A percentile compares a stretch with the other conserved stretches of the same genome.
Conservation (phyloP, 306 rosid genomes). For the Castanea sativa region DNA sequence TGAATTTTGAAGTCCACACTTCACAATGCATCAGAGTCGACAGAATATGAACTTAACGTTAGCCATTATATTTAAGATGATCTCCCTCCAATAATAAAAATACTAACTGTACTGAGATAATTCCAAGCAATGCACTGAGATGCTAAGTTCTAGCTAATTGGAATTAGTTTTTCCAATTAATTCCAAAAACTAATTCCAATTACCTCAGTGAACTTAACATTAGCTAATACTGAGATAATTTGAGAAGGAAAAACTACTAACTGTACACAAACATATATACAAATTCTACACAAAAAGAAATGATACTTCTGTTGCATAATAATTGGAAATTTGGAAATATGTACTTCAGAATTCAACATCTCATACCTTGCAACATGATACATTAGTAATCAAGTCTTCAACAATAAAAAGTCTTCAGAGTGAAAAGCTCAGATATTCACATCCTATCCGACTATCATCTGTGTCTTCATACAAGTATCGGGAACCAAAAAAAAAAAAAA, state of each 20-base stretch:
- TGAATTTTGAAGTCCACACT: not conserved
- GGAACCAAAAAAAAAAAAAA: slow-evolving; percentile 29
- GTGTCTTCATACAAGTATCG: slow-evolving; percentile 17
- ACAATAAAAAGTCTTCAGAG: slow-evolving; percentile 32
- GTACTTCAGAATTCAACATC: slow-evolving; percentile 29
- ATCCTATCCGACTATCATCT: slow-evolving; percentile 26
- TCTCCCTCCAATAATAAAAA: not conserved
- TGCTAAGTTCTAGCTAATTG: not conserved
- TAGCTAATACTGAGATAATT: not conserved
- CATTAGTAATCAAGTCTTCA: slow-evolving; percentile 30
- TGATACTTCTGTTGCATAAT: slow-evolving; percentile 21
- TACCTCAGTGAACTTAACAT: no score
- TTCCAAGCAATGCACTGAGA: not conserved
- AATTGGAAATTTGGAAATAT: slow-evolving; percentile 24
- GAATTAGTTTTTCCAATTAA: no score
- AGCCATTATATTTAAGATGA: not conserved
- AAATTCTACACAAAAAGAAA: slow-evolving; percentile 17
- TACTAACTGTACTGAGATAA: not conserved
- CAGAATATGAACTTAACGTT: not conserved
- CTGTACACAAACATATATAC: slow-evolving; percentile 27
- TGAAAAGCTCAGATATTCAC: slow-evolving; percentile 44
- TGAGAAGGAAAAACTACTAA: slow-evolving; percentile 18
- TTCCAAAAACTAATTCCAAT: no score
- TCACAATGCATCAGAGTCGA: not conserved
- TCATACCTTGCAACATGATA: slow-evolving; percentile 41